Evolutionary conservation across 768 basidiomycete genomes (phyloP), one percentile per base, ranked within the genome.

Genomic region (Panaeolus cyanescens): DNA sequence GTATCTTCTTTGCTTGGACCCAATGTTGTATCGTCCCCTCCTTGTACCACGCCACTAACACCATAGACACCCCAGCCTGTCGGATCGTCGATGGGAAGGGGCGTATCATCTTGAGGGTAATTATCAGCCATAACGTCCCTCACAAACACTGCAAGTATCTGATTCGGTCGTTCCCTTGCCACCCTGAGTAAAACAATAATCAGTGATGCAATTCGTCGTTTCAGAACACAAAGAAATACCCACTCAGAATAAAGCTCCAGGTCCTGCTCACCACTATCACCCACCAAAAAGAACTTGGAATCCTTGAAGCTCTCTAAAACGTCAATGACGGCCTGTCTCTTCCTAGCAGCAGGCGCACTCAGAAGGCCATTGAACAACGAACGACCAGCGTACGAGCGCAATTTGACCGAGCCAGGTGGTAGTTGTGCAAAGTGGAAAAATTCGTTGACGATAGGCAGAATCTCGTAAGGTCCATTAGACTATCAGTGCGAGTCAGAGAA

Each of bases 221-320:
- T 19, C 13, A 55, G 13, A 20, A 32, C 32, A 55, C 19, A 9
- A 17, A 36, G 32, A 22, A 32, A 32, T 15, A 72, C 79, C n/a
- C 65, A 84, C 83, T 86, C 79, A 13, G 89, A 80, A 71, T 98
- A 99, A 1, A 99, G 80, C 72, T 99, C 95, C 42, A 99, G 76
- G 74, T 99, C 96, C 66, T 97, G 96, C 70, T 99, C 96, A 32
- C 96, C 96, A 0, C 89, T 87, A 72, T 99, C 96, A 6, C 96
- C 96, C 37, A 99, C 80, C 54, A 96, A 84, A 68, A 98, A 74
- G 75, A 99, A 97, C 36, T 75, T 78, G 1, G 91, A 86, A 37
- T 86, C 79, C 0, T 86, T 86, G 71, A 96, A 96, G 2, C 85
- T 77, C 36, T 90, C 83, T 12, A 96, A 77, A 20, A 93, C 79